phyloP scores from a whole-genome alignment of 768 basidiomycete genomes.

The Terana coerulea region DNA sequence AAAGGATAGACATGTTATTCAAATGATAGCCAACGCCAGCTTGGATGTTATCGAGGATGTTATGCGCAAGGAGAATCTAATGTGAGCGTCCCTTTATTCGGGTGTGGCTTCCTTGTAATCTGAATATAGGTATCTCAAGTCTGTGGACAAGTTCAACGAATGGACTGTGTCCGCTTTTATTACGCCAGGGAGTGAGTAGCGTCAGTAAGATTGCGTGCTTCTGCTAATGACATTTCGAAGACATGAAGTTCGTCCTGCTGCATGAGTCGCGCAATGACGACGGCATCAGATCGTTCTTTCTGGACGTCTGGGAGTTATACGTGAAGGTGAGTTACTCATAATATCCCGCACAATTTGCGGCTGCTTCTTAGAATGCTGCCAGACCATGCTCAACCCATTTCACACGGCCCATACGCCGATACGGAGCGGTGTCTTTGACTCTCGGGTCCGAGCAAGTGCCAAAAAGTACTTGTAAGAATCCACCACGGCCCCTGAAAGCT shows the following conservation, averaged over 20 bases:
- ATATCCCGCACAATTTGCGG: slow-evolving; percentile 10
- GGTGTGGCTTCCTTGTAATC: neutral
- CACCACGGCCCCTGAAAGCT: neutral
- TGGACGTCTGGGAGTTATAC: slow-evolving; percentile 96
- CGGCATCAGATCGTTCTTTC: slow-evolving; percentile 88
- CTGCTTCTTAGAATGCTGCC: slow-evolving; percentile 11
- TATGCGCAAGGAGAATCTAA: slow-evolving; percentile 75
- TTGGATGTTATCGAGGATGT: slow-evolving; percentile 94
- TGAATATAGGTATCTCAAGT: slow-evolving; percentile 84
- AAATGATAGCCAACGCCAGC: slow-evolving; percentile 98
- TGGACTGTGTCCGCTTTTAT: slow-evolving; percentile 98
- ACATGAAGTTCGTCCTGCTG: slow-evolving; percentile 91
- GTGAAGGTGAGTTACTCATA: slow-evolving; percentile 66
- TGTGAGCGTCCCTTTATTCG: slow-evolving; percentile 53
- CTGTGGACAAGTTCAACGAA: slow-evolving; percentile 96
- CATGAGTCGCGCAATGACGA: slow-evolving; percentile 98
- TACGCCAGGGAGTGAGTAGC: slow-evolving; percentile 85
- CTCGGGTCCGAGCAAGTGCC: slow-evolving; percentile 79
- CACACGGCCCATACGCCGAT: slow-evolving; percentile 86
- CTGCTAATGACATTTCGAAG: slow-evolving; percentile 41
- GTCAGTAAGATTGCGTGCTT: neutral
- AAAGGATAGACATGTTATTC: slow-evolving; percentile 90
- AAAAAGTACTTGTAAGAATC: slow-evolving; percentile 63
- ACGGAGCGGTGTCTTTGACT: slow-evolving; percentile 78
- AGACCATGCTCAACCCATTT: slow-evolving; percentile 95